These are phyloP conservation scores for Saccharomycopsis oosterbeekiorum DNA, from an alignment of 805 yeast species.

Conservation along the genomic window DNA sequence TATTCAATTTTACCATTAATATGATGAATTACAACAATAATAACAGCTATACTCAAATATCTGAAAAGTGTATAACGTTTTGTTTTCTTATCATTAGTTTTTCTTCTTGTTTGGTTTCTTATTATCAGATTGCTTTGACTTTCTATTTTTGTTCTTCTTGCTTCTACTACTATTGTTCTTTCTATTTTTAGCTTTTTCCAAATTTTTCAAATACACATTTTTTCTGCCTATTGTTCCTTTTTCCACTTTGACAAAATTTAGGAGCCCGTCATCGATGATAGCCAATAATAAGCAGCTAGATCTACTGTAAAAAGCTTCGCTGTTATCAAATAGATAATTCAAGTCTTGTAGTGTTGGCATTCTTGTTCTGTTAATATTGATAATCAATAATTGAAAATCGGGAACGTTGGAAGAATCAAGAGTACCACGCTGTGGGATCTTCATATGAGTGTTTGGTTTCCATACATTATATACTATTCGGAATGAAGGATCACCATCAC, in stretches of 20 bases:
- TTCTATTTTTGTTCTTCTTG: neutral
- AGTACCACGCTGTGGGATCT: slow-evolving; percentile 37
- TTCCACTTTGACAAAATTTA: slow-evolving; percentile 35
- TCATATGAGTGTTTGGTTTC: slow-evolving; percentile 50
- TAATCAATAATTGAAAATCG: slow-evolving; percentile 51
- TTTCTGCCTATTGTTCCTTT: slow-evolving; percentile 1
- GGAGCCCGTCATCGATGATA: slow-evolving; percentile 50
- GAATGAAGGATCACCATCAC: slow-evolving; percentile 16
- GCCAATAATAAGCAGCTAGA: slow-evolving; percentile 40
- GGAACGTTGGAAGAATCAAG: slow-evolving; percentile 28
- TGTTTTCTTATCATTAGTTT: neutral
- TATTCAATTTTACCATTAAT: neutral
- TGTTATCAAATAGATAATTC: slow-evolving; percentile 22
- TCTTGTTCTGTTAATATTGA: slow-evolving; percentile 29
- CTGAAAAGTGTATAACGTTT: neutral
- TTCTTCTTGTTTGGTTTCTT: neutral
- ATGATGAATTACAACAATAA: neutral
- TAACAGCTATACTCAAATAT: neutral
- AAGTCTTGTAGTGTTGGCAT: slow-evolving; percentile 22
- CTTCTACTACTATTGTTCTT: neutral
- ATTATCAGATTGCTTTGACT: neutral
- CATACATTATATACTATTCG: slow-evolving; percentile 47
- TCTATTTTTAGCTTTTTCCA: neutral
- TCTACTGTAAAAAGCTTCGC: slow-evolving; percentile 31
- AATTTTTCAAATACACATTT: slow-evolving; percentile 5